phyloP scores from a whole-genome alignment of 345 rosid genomes.

The Gossypium sturtianum region DNA sequence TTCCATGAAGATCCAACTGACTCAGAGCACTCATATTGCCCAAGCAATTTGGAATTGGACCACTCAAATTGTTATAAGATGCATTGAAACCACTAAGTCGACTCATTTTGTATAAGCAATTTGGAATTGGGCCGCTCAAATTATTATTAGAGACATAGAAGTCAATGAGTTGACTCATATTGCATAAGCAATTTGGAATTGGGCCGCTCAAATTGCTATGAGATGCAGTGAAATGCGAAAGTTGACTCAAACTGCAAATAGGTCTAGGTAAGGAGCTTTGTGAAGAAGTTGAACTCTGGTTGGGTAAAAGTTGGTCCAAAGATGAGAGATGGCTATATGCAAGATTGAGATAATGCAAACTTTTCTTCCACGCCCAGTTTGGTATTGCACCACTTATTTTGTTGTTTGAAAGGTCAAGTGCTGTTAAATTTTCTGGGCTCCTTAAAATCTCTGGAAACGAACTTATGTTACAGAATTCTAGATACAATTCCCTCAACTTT shows the following conservation, averaged over 20 bases:
- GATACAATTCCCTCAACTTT: too few relatives aligned
- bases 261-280: too few relatives aligned
- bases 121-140: background rate
- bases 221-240: background rate
- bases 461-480: too few relatives aligned
- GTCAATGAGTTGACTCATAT: background rate
- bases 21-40: background rate
- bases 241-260: too few relatives aligned
- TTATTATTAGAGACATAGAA: background rate
- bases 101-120: background rate
- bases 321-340: background rate
- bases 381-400: background rate
- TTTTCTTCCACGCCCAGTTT: conserved; percentile 1
- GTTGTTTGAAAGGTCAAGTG: too few relatives aligned
- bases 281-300: too few relatives aligned
- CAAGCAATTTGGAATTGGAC: background rate
- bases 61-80: too few relatives aligned
- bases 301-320: background rate
- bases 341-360: background rate
- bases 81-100: too few relatives aligned
- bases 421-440: too few relatives aligned
- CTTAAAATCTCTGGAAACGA: too few relatives aligned
- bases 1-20: background rate
- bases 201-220: background rate
- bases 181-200: background rate